Evolutionary conservation across 139 green algal species (phyloP).

Genomic region (Asterochloris erici): DNA sequence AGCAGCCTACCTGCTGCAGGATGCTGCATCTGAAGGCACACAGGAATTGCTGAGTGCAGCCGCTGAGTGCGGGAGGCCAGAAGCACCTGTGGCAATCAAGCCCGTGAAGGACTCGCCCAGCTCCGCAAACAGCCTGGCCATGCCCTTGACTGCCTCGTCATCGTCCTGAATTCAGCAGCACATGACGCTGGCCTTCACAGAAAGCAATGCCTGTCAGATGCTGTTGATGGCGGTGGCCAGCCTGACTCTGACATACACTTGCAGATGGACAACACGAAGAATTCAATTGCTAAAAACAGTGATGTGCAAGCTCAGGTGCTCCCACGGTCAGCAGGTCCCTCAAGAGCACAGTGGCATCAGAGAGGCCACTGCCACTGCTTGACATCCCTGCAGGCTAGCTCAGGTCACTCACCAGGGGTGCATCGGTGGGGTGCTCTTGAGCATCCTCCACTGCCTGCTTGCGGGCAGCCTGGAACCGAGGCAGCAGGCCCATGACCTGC

Average conservation of each 20-base stretch:
- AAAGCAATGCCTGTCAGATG: too few relatives aligned
- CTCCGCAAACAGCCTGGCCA: constrained; percentile 91
- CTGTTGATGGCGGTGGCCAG: too few relatives aligned
- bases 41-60: neutral
- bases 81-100: constrained; percentile 61
- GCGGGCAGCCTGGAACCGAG: constrained; percentile 57
- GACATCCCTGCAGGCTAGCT: too few relatives aligned
- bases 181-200: too few relatives aligned
- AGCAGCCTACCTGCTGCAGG: neutral
- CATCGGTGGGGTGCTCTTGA: neutral
- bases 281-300: too few relatives aligned
- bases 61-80: neutral
- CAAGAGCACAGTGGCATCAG: too few relatives aligned
- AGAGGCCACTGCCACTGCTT: too few relatives aligned
- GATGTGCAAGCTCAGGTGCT: too few relatives aligned
- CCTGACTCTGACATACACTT: too few relatives aligned
- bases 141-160: constrained; percentile 81
- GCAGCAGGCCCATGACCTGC: constrained; percentile 75
- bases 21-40: neutral
- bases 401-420: neutral
- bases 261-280: too few relatives aligned
- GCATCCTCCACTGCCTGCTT: constrained; percentile 15
- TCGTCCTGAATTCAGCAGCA: constrained; percentile 44
- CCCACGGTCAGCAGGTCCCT: too few relatives aligned
- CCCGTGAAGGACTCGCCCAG: constrained; percentile 84